Percentiles rank a stretch among this genome's conserved stretches.
These are phyloP conservation scores for Eucalyptus curtisii DNA, from an alignment of 345 rosid species.

Conservation along the genomic window DNA sequence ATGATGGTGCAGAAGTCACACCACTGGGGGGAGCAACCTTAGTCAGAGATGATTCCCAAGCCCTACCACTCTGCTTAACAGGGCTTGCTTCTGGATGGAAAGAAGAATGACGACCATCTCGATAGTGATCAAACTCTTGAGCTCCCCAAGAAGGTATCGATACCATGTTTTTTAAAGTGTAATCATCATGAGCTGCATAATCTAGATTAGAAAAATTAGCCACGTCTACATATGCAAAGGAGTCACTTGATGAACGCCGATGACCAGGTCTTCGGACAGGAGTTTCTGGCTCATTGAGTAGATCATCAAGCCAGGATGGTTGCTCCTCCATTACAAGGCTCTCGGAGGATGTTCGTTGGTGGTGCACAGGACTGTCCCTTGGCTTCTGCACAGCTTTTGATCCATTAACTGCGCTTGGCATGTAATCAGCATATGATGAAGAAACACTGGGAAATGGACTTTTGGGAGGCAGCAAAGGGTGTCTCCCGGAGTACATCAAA, in stretches of 20 bases:
- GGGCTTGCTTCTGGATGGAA: slow-evolving; percentile 32
- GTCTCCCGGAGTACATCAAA: slow-evolving; percentile 59
- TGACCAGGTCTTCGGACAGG: slow-evolving; percentile 86
- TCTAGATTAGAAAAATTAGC: slow-evolving; percentile 47
- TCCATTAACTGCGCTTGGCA: slow-evolving; percentile 41
- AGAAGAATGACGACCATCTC: slow-evolving; percentile 34
- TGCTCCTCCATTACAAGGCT: slow-evolving; percentile 74
- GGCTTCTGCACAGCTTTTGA: slow-evolving; percentile 63
- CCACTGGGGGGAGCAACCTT: slow-evolving; percentile 24
- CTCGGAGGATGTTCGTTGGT: slow-evolving; percentile 93
- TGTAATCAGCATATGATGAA: slow-evolving; percentile 53
- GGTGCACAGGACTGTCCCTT: slow-evolving; percentile 43
- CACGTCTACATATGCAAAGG: slow-evolving; percentile 72
- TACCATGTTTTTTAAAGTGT: slow-evolving; percentile 23
- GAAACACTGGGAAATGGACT: slow-evolving; percentile 75
- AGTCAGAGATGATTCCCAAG: slow-evolving; percentile 37
- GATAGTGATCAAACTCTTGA: slow-evolving; percentile 51
- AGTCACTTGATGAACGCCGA: slow-evolving; percentile 97
- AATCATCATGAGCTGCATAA: slow-evolving; percentile 54
- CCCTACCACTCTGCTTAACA: slow-evolving; percentile 37
- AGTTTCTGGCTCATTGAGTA: slow-evolving; percentile 92
- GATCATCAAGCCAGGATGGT: slow-evolving; percentile 99
- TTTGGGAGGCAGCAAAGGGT: slow-evolving; percentile 88
- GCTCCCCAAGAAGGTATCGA: slow-evolving; percentile 46
- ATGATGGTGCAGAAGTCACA: slow-evolving; percentile 40